Evolutionary conservation across 805 yeast species (phyloP), one percentile per base, ranked within the genome.

Genomic region (Metschnikowia arizonensis): DNA sequence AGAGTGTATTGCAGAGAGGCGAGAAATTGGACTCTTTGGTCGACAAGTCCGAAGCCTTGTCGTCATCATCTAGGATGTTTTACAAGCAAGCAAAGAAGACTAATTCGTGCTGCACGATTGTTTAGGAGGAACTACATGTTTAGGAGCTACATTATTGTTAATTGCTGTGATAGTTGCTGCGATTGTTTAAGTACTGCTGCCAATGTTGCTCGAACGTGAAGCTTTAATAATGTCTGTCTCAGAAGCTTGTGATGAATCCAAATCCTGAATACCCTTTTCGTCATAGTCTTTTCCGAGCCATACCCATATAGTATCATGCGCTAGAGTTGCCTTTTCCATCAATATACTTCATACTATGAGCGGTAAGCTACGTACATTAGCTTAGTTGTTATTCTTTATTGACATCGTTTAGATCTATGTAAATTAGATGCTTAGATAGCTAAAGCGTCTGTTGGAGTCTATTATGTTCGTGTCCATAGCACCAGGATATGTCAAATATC

Each of bases 31-130:
- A 93, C 62, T 77, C 93, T 33, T 75, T 93, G 57, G 98, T 93
- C 33, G 97, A 91, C 62, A 93, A 93, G 72, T 85, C 96, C 31
- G 97, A 90, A 65, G 95, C 96, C 1, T 76, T 93, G 60, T 84
- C 93, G 29, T 77, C 87, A 15, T 80, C 90, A 44, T 86, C 97
- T 18, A 82, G 91, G 62, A 88, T 89, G 86, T 93, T 93, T 64
- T 93, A 91, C 74, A 90, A 88, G 63, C 97, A 91, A 67, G 98
- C 99, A 28, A 89, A 93, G 75, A 91, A 90, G 57, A 72, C 77
- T 45, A 62, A 62, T 50, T 59, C 64, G 29, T 62, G 66, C 47
- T 62, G 66, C 45, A 55, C 54, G 19, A 55, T 62, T 45, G 55
- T 61, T 32, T 61, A 46, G 23, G n/a, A n/a, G n/a, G n/a, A n/a